These are phyloP conservation scores for Calonectria pseudoreteaudii DNA, from an alignment of 2,329 filamentous ascomycete species.

Conservation along the genomic window DNA sequence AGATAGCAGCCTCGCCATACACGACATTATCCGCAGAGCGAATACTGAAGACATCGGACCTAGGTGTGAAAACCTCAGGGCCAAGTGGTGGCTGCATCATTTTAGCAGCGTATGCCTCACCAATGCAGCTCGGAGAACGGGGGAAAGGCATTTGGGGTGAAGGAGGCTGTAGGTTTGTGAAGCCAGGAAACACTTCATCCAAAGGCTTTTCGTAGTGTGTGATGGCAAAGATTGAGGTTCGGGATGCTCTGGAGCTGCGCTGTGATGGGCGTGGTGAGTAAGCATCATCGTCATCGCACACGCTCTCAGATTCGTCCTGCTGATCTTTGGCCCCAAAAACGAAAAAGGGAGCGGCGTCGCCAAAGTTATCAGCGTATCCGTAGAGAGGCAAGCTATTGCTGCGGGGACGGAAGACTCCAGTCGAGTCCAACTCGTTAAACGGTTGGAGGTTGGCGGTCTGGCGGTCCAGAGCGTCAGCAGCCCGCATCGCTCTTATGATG, in stretches of 20 bases:
- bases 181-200: conserved; percentile 36
- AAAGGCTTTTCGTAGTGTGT: conserved; percentile 44
- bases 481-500: conserved; percentile 66
- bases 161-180: conserved; percentile 37
- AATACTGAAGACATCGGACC: conserved; percentile 49
- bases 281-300: conserved; percentile 31
- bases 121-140: conserved; percentile 48
- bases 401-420: conserved; percentile 52
- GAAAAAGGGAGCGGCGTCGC: conserved; percentile 60
- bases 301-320: conserved; percentile 36
- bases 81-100: conserved; percentile 31
- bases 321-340: conserved; percentile 56
- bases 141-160: conserved; percentile 29
- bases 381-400: conserved; percentile 64
- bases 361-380: conserved; percentile 56
- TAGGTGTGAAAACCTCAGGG: conserved; percentile 45
- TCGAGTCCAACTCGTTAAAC: conserved; percentile 61
- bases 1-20: conserved; percentile 54
- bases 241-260: conserved; percentile 18
- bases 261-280: conserved; percentile 18
- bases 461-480: conserved; percentile 68
- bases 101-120: conserved; percentile 46
- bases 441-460: conserved; percentile 67
- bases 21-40: conserved; percentile 51
- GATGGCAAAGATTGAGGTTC: conserved; percentile 43